These are phyloP conservation scores for Haplosporangium gracile DNA, from an alignment of 192 early-diverging fungal species.

Conservation along the genomic window DNA sequence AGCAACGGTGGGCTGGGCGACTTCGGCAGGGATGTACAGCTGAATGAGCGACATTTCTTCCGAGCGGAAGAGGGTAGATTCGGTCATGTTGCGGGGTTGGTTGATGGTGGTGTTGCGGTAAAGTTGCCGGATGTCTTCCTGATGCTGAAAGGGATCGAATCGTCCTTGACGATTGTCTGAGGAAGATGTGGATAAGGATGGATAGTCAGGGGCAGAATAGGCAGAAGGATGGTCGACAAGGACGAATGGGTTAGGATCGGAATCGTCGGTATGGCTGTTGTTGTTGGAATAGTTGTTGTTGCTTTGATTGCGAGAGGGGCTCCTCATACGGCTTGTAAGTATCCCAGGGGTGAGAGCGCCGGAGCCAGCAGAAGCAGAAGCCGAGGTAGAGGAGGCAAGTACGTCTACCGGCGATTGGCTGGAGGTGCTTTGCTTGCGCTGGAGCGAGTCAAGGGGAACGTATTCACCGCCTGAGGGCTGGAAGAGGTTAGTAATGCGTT, in stretches of 20 bases:
- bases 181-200: not conserved
- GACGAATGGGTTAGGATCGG: not conserved
- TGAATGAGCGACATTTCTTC: constrained; percentile 96
- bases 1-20: constrained; percentile 90
- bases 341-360: constrained; percentile 5
- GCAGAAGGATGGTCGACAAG: not conserved
- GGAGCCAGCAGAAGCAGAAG: not conserved
- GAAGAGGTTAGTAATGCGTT: constrained; percentile 40
- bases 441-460: constrained; percentile 45
- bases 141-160: constrained; percentile 30
- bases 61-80: constrained; percentile 83
- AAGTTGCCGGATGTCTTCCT: constrained; percentile 24
- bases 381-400: not conserved
- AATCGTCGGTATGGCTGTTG: constrained; percentile 3
- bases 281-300: not conserved
- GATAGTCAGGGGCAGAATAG: not conserved
- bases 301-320: not conserved
- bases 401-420: not conserved
- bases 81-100: constrained; percentile 50
- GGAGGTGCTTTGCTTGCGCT: constrained; percentile 10
- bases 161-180: not conserved
- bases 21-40: constrained; percentile 96
- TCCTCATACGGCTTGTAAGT: constrained; percentile 12
- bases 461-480: constrained; percentile 45
- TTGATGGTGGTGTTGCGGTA: constrained; percentile 13